A percentile compares a stretch with the other conserved stretches of the same genome.
These are phyloP conservation scores for Puccinia polysora DNA, from an alignment of 1,284 basidiomycete genomes.

Conservation along the genomic window DNA sequence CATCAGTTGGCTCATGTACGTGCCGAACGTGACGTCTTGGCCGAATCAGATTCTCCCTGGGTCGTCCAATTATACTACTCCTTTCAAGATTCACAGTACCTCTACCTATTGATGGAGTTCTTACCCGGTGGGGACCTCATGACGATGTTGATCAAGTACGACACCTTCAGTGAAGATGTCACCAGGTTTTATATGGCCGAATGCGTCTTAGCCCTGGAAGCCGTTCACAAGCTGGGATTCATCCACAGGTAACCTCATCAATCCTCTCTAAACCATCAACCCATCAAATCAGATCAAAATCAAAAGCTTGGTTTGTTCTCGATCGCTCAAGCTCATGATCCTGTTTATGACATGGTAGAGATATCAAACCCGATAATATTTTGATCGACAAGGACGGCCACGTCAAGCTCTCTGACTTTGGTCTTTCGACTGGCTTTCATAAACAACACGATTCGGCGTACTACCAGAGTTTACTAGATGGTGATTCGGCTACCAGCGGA, in stretches of 20 bases:
- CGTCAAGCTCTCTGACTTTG: constrained; percentile 93
- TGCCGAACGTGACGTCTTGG: constrained; percentile 95
- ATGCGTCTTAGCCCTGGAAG: constrained; percentile 94
- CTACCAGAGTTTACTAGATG: constrained; percentile 86
- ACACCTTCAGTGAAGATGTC: constrained; percentile 97
- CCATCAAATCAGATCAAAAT: not conserved
- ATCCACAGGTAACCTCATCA: constrained; percentile 82
- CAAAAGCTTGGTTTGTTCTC: too few species aligned
- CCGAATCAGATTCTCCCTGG: constrained; percentile 96
- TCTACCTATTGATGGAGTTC: constrained; percentile 99
- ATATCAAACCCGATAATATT: constrained; percentile 97
- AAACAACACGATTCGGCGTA: constrained; percentile 90
- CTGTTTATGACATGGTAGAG: too few species aligned
- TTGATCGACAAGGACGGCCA: constrained; percentile 90
- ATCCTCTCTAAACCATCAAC: not conserved
- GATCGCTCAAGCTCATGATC: constrained; percentile 5
- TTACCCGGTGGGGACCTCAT: constrained; percentile 95
- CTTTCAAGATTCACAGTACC: constrained; percentile 91
- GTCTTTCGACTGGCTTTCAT: constrained; percentile 88
- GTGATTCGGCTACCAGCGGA: constrained; percentile 44
- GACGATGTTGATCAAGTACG: constrained; percentile 99
- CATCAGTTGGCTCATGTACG: constrained; percentile 87
- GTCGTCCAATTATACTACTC: constrained; percentile 98
- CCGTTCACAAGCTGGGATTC: constrained; percentile 96
- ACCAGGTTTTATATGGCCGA: constrained; percentile 99